phyloP scores from a whole-genome alignment of 257 asterid genomes.

The Vinca minor region DNA sequence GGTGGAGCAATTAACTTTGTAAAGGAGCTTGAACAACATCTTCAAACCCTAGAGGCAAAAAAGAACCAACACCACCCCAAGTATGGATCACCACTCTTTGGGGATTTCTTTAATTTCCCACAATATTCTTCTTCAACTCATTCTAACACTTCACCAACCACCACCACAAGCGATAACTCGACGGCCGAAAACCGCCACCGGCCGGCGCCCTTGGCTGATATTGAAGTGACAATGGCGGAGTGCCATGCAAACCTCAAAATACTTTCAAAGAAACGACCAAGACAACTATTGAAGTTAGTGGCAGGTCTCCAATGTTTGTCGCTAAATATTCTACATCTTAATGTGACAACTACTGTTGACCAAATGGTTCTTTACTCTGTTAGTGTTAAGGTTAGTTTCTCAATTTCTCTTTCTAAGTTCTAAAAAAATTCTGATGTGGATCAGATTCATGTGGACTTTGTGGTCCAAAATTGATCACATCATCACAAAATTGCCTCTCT shows the following conservation, averaged over 20 bases:
- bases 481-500: too few species aligned
- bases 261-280: conserved; percentile 30
- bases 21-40: conserved; percentile 76
- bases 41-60: conserved; percentile 44
- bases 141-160: background rate
- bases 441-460: too few species aligned
- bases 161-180: conserved; percentile 1
- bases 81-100: conserved; percentile 20
- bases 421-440: too few species aligned
- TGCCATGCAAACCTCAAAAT: conserved; percentile 45
- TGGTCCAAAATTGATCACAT: too few species aligned
- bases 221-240: conserved; percentile 41
- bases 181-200: conserved; percentile 10
- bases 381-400: conserved; percentile 30
- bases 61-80: conserved; percentile 4
- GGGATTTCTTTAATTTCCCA: conserved; percentile 39
- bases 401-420: background rate
- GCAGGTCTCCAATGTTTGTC: conserved; percentile 35
- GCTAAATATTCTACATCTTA: conserved; percentile 37
- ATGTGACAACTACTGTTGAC: conserved; percentile 35
- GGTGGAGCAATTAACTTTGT: conserved; percentile 85
- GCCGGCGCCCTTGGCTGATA: conserved; percentile 26
- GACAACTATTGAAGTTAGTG: conserved; percentile 36
- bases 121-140: conserved; percentile 34
- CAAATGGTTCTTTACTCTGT: conserved; percentile 36